Base-by-base conservation (phyloP, 768 basidiomycete species). In the Hypsizygus marmoreus region DNA sequence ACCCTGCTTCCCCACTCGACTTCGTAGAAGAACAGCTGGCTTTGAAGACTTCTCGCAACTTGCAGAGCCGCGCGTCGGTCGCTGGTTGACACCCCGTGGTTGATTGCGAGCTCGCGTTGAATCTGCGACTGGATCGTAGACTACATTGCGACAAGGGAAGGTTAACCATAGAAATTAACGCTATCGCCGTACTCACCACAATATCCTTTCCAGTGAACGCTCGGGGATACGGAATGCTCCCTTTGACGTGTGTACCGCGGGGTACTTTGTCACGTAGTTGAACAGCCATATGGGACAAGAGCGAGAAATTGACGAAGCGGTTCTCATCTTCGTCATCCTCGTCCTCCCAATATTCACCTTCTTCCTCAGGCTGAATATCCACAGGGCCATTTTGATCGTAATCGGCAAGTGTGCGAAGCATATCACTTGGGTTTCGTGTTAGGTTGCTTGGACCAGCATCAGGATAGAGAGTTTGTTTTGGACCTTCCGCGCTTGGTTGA, bases 131-230 rank as follows among this genome's bases (percentile, higher is more conserved):
- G 91, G 28, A 94, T 91, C 0, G 90, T 90, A 2, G 87, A 91
- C 94, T 93, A 17, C 2, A 24, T 5, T 14, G 19, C 20, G 4
- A 49, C 44, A 0, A 44, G 32, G 26, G 25, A 30, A 33, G 13
- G 19, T 43, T 38, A 26, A 37, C 13, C 13, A 23, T 12, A 26
- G 20, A 29, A 28, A 19, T 3, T 31, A 38, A 1, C n/a, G 14
- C 24, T 14, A 33, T 25, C 20, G 14, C 6, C 4, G 22, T 39
- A 76, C 91, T 59, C 69, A 94, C 89, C 53, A 98, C 92, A 26
- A 95, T 83, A 58, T 97, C 93, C 58, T 90, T 91, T 5, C 95
- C 95, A 2, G 95, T 97, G 56, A 98, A 97, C 16, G 91, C 88
- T 3, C 82, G 74, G 4, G 86, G 88, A 63, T 95, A 95, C 2